A percentile compares a stretch with the other conserved stretches of the same genome.
Conservation (phyloP, 1,139 yeast genomes). For the Starmera stellimalicola region DNA sequence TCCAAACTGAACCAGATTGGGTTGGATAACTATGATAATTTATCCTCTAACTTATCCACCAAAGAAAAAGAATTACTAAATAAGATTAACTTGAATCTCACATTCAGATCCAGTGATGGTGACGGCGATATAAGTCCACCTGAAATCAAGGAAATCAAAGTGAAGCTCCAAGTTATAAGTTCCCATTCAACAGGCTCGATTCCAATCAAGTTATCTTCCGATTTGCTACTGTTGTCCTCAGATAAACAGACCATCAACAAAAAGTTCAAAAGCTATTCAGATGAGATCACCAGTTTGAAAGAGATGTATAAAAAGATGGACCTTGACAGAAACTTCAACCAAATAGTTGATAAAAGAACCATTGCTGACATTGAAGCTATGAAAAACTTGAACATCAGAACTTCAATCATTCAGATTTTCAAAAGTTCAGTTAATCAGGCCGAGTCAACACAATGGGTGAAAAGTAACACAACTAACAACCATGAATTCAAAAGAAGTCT, state of each 20-base stretch:
- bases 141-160: slow-evolving; percentile 7
- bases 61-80: slow-evolving; percentile 16
- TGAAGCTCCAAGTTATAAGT: slow-evolving; percentile 15
- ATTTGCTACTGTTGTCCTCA: slow-evolving; percentile 12
- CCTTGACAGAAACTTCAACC: slow-evolving; percentile 6
- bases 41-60: slow-evolving; percentile 10
- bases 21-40: slow-evolving; percentile 12
- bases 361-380: slow-evolving; percentile 13
- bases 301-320: slow-evolving; percentile 5
- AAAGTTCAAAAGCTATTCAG: slow-evolving; percentile 7
- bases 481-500: slow-evolving; percentile 17
- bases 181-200: slow-evolving; percentile 15
- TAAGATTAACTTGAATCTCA: slow-evolving; percentile 17
- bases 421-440: slow-evolving; percentile 23
- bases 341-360: slow-evolving; percentile 5
- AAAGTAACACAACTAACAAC: slow-evolving; percentile 7
- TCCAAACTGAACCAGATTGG: slow-evolving; percentile 21
- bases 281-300: slow-evolving; percentile 3
- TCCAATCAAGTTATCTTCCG: slow-evolving; percentile 19
- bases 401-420: slow-evolving; percentile 5
- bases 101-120: slow-evolving; percentile 12
- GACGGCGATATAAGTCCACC: slow-evolving; percentile 9
- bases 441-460: slow-evolving; percentile 18
- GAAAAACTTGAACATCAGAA: slow-evolving; percentile 11
- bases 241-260: slow-evolving; percentile 5